Percentiles rank a stretch among this genome's conserved stretches.
phyloP scores from a whole-genome alignment of 2,329 filamentous ascomycete genomes.

The Ceratocystis destructans region DNA sequence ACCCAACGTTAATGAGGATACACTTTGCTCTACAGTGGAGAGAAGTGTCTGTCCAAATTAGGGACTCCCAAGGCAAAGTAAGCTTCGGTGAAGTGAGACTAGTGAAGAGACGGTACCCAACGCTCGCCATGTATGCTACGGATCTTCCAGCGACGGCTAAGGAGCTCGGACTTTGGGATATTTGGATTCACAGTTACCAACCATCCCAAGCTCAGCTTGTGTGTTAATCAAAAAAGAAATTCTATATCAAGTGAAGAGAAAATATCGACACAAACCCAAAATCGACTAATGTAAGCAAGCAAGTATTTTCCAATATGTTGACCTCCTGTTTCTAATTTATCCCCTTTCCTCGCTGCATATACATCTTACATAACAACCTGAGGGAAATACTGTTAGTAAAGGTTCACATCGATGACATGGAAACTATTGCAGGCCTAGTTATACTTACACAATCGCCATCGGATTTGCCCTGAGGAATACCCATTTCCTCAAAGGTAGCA shows the following conservation, averaged over 20 bases:
- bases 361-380: neutral
- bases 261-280: neutral
- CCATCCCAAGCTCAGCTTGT: neutral
- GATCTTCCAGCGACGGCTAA: too few relatives aligned
- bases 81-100: too few relatives aligned
- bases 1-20: too few relatives aligned
- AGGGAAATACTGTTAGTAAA: conserved; percentile 5
- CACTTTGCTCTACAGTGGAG: too few relatives aligned
- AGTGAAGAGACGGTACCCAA: too few relatives aligned
- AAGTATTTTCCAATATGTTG: conserved; percentile 5
- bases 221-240: neutral
- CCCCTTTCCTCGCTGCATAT: neutral
- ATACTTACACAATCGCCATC: conserved; percentile 79
- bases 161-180: too few relatives aligned
- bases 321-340: neutral
- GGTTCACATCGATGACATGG: neutral
- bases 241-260: neutral
- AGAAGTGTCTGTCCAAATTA: too few relatives aligned
- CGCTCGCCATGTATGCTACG: too few relatives aligned
- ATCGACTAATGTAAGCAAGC: neutral
- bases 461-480: conserved; percentile 68
- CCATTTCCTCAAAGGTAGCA: conserved; percentile 97
- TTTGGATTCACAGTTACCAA: neutral
- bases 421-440: neutral
- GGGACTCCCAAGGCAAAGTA: too few relatives aligned